Conservation (phyloP, 345 rosid species). For the Bretschneidera sinensis region DNA sequence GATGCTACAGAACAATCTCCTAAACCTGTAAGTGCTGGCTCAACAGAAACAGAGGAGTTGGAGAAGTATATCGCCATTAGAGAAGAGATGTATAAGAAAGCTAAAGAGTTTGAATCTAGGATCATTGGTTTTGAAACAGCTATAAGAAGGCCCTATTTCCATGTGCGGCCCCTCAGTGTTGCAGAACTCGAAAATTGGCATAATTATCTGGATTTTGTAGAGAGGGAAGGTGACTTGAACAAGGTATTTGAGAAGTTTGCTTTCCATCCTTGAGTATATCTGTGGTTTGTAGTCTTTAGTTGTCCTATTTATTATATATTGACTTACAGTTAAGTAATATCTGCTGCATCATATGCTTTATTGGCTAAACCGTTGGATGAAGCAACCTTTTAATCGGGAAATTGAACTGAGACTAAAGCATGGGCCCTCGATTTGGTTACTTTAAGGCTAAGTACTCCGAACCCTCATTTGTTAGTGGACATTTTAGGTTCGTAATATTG, state of each 20-base stretch:
- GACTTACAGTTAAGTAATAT: conserved; percentile 90
- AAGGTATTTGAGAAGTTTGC: conserved; percentile 63
- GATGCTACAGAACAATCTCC: conserved; percentile 52
- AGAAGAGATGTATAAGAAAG: conserved; percentile 88
- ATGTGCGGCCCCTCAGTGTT: conserved; percentile 81
- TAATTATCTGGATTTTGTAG: conserved; percentile 74
- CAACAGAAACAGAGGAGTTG: conserved; percentile 85
- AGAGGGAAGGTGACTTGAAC: conserved; percentile 75
- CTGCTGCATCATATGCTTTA: conserved; percentile 93
- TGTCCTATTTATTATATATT: conserved; percentile 45
- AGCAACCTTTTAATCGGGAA: conserved; percentile 90
- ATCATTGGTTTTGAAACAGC: conserved; percentile 93
- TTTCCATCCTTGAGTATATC: conserved; percentile 30
- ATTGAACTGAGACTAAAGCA: conserved; percentile 95
- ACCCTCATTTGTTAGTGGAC: conserved; percentile 74
- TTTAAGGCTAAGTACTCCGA: conserved; percentile 95
- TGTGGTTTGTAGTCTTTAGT: conserved; percentile 58
- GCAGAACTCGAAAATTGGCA: conserved; percentile 99
- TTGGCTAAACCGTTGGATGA: conserved; percentile 99
- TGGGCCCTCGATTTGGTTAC: conserved; percentile 86
- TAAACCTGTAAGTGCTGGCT: conserved; percentile 60
- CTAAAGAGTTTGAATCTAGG: conserved; percentile 93
- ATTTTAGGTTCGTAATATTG: conserved; percentile 63
- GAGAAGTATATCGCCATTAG: conserved; percentile 77
- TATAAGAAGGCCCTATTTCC: conserved; percentile 97